Base-by-base conservation (phyloP, 2,329 filamentous ascomycete genomes). In the Colletotrichum musae region DNA sequence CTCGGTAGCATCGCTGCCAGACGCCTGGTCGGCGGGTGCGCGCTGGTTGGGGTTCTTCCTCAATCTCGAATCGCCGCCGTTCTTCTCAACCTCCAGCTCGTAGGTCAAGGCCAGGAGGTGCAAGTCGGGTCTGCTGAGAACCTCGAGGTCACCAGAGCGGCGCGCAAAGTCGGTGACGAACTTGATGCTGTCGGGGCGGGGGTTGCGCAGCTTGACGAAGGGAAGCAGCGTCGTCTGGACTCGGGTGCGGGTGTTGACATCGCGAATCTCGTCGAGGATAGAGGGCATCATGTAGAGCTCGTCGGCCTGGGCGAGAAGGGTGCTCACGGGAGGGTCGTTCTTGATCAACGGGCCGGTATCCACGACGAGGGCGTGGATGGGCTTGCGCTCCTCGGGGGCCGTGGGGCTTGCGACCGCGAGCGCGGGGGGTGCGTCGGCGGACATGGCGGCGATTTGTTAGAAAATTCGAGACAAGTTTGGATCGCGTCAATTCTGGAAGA, bases 291-390 rank as follows among this genome's bases (percentile, higher is more conserved):
- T 98, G 76, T 94, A 89, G 50, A 98, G 86, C 68, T 87, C 84
- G 75, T 96, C 91, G 56, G 94, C 91, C 78, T 94, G 91, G 45
- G 89, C 87, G 59, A 97, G 85, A 12, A 99, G 89, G 0, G 93
- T 94, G 53, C 94, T 97, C 26, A 96, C 89, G 12, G 93, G 86
- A 13, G 95, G 94, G 72, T 96, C 92, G 82, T 98, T 98, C 78
- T 95, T 95, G 80, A 99, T 95, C 70, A 99, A 90, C 7, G 95
- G 94, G 28, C 95, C 95, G 3, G 96, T 93, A 78, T 99, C 96
- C 73, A 99, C 87, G 32, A 98, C 88, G 59, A 98, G 89, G 62
- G 92, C 92, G 82, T 97, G 91, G 58, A 97, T 90, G 0, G 91
- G 87, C 78, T 95, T 97, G 59, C 56, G 67, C 57, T 67, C 56